These are phyloP conservation scores for Collybia nuda DNA, from an alignment of 768 basidiomycete genomes.

Conservation along the genomic window DNA sequence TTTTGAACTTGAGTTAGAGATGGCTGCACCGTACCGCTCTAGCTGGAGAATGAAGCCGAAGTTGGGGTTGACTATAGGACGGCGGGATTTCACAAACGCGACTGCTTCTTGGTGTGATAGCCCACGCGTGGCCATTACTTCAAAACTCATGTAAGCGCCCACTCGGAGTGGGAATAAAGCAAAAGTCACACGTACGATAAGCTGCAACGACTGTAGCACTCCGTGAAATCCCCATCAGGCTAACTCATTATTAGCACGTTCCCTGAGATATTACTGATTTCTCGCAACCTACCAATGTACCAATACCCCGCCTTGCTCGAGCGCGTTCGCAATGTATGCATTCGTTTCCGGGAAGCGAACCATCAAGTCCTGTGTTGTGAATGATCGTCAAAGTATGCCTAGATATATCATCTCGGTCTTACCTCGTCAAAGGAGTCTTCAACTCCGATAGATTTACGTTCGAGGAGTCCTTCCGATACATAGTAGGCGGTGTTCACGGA, in stretches of 20 bases:
- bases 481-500: background rate
- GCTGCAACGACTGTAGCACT: conserved; percentile 1
- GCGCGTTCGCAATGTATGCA: no score
- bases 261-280: no score
- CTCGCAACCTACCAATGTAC: no score
- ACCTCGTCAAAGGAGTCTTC: background rate
- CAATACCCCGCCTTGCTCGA: no score
- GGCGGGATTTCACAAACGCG: background rate
- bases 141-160: background rate
- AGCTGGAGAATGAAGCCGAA: no score
- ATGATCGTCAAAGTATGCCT: background rate
- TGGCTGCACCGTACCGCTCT: no score
- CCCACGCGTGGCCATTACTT: background rate
- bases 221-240: background rate
- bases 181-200: background rate
- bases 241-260: background rate
- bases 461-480: background rate
- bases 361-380: background rate
- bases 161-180: background rate
- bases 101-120: background rate
- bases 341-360: no score
- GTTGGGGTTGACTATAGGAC: no score
- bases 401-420: background rate
- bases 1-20: no score
- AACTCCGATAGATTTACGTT: background rate